Base-by-base conservation (phyloP, 2,329 filamentous ascomycete species). In the Aspergillus unguis region DNA sequence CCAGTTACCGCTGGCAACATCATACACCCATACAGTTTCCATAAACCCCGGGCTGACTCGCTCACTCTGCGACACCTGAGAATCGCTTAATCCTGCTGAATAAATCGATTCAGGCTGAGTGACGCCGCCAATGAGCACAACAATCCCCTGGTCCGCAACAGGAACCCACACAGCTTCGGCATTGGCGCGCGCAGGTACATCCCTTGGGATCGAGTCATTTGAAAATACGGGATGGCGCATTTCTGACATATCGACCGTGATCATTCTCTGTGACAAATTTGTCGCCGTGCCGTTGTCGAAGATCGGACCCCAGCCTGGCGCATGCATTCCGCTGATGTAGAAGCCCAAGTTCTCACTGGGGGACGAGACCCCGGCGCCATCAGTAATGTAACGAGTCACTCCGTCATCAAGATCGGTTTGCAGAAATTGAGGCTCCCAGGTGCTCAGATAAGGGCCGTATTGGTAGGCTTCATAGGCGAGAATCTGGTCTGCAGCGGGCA, bases 301-400 rank as follows among this genome's bases (percentile, higher is more conserved):
- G 40, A 88, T 78, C 0, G 75, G 69, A 0, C 82, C 83, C 61
- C 72, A 77, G 9, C 69, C 67, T 0, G 74, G 66, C 0, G 82
- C 77, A 10, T 74, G 79, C 66, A 86, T 71, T 0, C 87, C 87
- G 0, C 83, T 82, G 58, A 90, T 87, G 60, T 89, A 89, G 74
- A 83, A 90, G 0, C 84, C 85, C 58, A 84, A 78, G 57, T 88
- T 85, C 66, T 90, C 86, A 0, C 85, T 88, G 0, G 86, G 85
- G 0, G 81, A 83, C 40, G 76, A 87, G 8, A 78, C 84, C 0
- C 78, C 80, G 2, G 80, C 86, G 17, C 87, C 86, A 57, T 80
- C 83, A 0, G 85, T 81, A 25, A 89, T 61, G 60, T 86, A 88
- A 44, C 81, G 76, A 23, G 80, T 87, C 4, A 86, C 65, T 5